Percentiles rank a stretch among this genome's conserved stretches.
Conservation (phyloP, 2,329 filamentous ascomycete species). For the Alternaria solani region DNA sequence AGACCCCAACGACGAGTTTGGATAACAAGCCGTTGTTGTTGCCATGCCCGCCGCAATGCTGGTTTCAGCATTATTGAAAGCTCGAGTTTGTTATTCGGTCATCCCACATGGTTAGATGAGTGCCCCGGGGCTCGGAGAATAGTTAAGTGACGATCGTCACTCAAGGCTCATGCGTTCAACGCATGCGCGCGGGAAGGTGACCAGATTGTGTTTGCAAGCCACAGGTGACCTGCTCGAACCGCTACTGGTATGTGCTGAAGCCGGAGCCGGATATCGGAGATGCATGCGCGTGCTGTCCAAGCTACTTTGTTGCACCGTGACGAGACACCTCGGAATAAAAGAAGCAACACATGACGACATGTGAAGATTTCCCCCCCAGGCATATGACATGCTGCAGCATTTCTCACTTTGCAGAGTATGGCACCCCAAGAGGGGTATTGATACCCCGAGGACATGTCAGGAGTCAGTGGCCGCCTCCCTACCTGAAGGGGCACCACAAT, state of each 20-base stretch:
- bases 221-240: conserved; percentile 11
- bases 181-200: neutral
- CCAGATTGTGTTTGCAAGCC: conserved; percentile 7
- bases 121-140: conserved; percentile 13
- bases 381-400: neutral
- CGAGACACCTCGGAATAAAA: neutral
- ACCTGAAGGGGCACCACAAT: neutral
- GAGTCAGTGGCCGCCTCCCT: neutral
- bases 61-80: conserved; percentile 18
- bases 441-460: neutral
- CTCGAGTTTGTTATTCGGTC: conserved; percentile 2
- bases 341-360: neutral
- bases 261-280: neutral
- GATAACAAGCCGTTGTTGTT: conserved; percentile 8
- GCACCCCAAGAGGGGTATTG: neutral
- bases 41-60: conserved; percentile 4
- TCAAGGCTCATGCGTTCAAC: conserved; percentile 8
- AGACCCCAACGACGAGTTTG: conserved; percentile 3
- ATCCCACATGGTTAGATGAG: conserved; percentile 11
- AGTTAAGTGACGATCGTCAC: conserved; percentile 18
- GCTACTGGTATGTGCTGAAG: conserved; percentile 1
- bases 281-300: neutral
- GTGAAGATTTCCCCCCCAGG: neutral
- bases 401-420: neutral
- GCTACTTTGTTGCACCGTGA: neutral